Conservation (phyloP, 1,139 yeast genomes). For the Yamadazyma atlantica region DNA sequence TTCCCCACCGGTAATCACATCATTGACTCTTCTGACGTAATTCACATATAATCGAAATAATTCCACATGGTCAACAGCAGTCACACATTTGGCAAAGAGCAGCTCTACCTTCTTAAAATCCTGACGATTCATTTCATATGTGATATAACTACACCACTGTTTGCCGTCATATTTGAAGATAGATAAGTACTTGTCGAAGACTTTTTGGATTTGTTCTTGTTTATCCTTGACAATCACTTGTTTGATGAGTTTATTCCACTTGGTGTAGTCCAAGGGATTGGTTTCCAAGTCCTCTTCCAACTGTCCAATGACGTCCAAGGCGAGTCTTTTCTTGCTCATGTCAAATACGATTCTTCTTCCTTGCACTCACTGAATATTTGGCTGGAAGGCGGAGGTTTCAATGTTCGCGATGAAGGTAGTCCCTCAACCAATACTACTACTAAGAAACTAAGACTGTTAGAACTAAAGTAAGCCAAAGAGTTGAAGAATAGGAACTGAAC, state of each 20-base stretch:
- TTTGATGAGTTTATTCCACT: conserved; percentile 60
- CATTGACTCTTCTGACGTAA: conserved; percentile 78
- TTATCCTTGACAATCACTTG: conserved; percentile 58
- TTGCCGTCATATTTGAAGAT: conserved; percentile 66
- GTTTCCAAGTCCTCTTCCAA: conserved; percentile 59
- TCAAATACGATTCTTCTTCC: too few species aligned
- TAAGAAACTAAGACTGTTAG: too few species aligned
- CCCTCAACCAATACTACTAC: too few species aligned
- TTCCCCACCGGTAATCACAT: conserved; percentile 81
- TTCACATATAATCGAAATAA: conserved; percentile 75
- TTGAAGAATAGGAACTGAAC: too few species aligned
- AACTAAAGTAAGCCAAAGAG: too few species aligned
- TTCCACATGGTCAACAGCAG: conserved; percentile 57
- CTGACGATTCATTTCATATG: conserved; percentile 64
- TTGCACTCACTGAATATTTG: background rate
- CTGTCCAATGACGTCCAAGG: conserved; percentile 52
- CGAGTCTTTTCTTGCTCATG: conserved; percentile 29
- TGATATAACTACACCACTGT: conserved; percentile 74
- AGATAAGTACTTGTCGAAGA: conserved; percentile 60
- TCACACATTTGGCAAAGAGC: conserved; percentile 61
- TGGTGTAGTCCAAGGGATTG: conserved; percentile 55
- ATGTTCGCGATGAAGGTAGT: too few species aligned
- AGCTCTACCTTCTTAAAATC: conserved; percentile 69
- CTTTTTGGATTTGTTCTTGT: conserved; percentile 58
- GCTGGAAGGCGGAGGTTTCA: too few species aligned